phyloP scores from a whole-genome alignment of 306 rosid species.

The Cicer pinnatifidum region DNA sequence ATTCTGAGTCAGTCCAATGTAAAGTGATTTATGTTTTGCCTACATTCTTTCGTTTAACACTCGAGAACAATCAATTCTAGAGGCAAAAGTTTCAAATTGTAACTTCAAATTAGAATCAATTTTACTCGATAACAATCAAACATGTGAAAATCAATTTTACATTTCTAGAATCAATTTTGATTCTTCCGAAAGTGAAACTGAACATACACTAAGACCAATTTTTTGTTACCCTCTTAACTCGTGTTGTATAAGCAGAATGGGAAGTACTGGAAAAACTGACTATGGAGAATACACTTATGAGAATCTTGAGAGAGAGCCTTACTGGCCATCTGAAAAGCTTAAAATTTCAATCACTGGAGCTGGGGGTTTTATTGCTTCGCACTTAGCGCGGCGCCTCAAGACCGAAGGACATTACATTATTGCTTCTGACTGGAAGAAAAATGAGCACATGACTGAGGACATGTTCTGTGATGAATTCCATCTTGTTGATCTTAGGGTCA shows the following conservation, averaged over 20 bases:
- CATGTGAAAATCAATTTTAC: too few relatives aligned
- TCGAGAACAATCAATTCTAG: too few relatives aligned
- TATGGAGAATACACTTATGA: conserved; percentile 89
- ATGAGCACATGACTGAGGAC: conserved; percentile 97
- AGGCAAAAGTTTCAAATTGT: too few relatives aligned
- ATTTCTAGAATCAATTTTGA: too few relatives aligned
- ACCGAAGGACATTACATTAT: conserved; percentile 91
- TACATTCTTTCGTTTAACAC: too few relatives aligned
- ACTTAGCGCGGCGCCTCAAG: conserved; percentile 92
- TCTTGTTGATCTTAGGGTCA: conserved; percentile 95
- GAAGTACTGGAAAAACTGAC: conserved; percentile 62
- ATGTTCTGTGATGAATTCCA: conserved; percentile 98
- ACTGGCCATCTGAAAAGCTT: conserved; percentile 92
- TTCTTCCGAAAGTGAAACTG: too few relatives aligned
- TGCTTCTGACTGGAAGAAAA: conserved; percentile 99
- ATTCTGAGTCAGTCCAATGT: too few relatives aligned
- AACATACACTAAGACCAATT: neutral
- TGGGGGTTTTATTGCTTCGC: conserved; percentile 96
- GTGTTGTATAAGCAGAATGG: conserved; percentile 74
- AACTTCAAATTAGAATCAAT: too few relatives aligned
- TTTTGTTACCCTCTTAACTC: conserved; percentile 18
- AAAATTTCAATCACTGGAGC: conserved; percentile 95
- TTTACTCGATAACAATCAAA: too few relatives aligned
- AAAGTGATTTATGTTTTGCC: too few relatives aligned
- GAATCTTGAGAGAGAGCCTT: conserved; percentile 88